Conservation (phyloP, 148 eudicot genomes). For the Pharnaceum exiguum region DNA sequence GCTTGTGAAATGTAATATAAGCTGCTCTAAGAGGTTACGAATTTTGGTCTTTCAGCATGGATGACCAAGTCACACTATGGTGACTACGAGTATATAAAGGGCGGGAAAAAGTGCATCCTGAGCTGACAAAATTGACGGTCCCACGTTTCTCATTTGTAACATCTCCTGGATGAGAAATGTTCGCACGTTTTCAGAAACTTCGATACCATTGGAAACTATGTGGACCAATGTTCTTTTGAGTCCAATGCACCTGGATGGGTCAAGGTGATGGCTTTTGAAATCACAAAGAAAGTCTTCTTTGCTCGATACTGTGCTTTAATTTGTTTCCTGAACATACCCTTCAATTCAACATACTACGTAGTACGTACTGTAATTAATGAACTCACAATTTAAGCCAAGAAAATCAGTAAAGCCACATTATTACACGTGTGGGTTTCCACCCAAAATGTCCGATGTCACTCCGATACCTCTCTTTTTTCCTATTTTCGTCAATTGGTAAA, state of each 20-base stretch:
- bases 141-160: conserved; percentile 23
- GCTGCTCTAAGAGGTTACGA: background rate
- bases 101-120: background rate
- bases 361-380: too few species aligned
- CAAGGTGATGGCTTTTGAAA: conserved; percentile 63
- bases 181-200: conserved; percentile 25
- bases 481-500: too few species aligned
- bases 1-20: background rate
- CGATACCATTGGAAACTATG: conserved; percentile 10
- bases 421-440: too few species aligned
- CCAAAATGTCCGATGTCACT: too few species aligned
- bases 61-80: conserved; percentile 9
- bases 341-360: too few species aligned
- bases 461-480: too few species aligned
- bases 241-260: conserved; percentile 61
- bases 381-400: too few species aligned
- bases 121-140: conserved; percentile 17
- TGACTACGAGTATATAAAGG: conserved; percentile 18
- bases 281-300: background rate
- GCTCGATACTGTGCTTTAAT: background rate
- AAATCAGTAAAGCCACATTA: too few species aligned
- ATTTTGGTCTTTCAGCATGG: conserved; percentile 5
- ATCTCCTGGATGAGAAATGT: conserved; percentile 17
- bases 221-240: conserved; percentile 4
- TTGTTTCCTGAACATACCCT: too few species aligned